phyloP scores from a whole-genome alignment of 495 filamentous ascomycete species.

The Jackrogersella minutella region DNA sequence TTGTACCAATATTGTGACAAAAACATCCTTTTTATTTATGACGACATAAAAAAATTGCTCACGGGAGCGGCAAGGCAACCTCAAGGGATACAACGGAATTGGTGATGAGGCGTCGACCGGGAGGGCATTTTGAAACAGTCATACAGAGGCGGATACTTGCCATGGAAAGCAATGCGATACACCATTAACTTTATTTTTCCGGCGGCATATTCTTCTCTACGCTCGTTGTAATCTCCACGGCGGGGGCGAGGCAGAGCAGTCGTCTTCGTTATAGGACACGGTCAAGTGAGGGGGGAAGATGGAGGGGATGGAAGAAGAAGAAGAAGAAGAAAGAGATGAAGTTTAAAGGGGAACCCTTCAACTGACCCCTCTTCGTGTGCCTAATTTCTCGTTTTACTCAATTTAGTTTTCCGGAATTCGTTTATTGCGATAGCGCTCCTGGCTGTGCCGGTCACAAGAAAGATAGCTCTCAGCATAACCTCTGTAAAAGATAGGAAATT shows the following conservation, averaged over 20 bases:
- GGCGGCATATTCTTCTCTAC: constrained; percentile 56
- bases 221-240: constrained; percentile 63
- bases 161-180: constrained; percentile 40
- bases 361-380: constrained; percentile 38
- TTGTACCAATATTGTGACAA: constrained; percentile 50
- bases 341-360: neutral
- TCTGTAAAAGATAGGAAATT: constrained; percentile 46
- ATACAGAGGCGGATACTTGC: constrained; percentile 32
- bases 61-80: constrained; percentile 36
- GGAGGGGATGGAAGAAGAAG: neutral
- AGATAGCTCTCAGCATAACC: constrained; percentile 40
- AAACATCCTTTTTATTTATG: constrained; percentile 40
- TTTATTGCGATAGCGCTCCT: constrained; percentile 38
- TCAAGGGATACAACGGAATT: constrained; percentile 36
- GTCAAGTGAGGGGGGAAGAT: constrained; percentile 22
- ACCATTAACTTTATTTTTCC: constrained; percentile 37
- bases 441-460: constrained; percentile 51
- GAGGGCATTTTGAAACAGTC: constrained; percentile 31
- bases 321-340: neutral
- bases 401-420: constrained; percentile 34
- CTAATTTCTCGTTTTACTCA: constrained; percentile 25
- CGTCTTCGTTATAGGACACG: constrained; percentile 46
- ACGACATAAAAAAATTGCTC: constrained; percentile 44
- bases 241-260: constrained; percentile 48
- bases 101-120: constrained; percentile 43